These are phyloP conservation scores for Microcyclosporella mali DNA, from an alignment of 2,329 filamentous ascomycete genomes.

Conservation along the genomic window DNA sequence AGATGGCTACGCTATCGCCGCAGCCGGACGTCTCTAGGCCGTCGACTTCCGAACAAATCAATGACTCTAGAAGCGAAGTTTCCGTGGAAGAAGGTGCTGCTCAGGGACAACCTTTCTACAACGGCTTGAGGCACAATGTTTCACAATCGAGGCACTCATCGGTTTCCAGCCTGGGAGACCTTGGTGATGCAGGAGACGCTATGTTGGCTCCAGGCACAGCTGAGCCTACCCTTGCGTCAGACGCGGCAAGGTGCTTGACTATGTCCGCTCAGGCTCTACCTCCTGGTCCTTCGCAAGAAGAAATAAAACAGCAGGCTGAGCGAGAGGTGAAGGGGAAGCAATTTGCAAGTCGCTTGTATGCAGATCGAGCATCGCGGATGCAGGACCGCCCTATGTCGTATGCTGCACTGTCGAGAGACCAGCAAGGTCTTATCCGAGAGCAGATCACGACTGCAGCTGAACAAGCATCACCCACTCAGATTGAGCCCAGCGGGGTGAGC, in stretches of 20 bases:
- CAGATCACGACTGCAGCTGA: conserved; percentile 10
- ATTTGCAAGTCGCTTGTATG: conserved; percentile 19
- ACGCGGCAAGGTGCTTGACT: not conserved
- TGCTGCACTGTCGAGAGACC: conserved; percentile 20
- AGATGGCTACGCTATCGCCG: conserved; percentile 5
- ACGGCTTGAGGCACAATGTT: conserved; percentile 8
- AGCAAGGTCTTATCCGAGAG: conserved; percentile 15
- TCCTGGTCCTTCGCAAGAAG: conserved; percentile 4
- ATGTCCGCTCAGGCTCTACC: conserved; percentile 15
- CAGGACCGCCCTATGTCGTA: conserved; percentile 27
- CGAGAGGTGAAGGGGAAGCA: conserved; percentile 2
- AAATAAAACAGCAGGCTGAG: too few species aligned
- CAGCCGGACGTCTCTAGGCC: not conserved
- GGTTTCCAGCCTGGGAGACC: conserved; percentile 23
- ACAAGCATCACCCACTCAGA: not conserved
- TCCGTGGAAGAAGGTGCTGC: conserved; percentile 17
- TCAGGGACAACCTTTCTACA: too few species aligned
- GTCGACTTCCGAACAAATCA: not conserved
- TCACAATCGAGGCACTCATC: conserved; percentile 19
- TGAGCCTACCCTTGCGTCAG: too few species aligned
- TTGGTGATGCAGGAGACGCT: not conserved
- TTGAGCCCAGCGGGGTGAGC: conserved; percentile 19
- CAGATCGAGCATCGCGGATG: conserved; percentile 5
- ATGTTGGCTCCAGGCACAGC: too few species aligned
- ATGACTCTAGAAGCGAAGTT: conserved; percentile 18